Evolutionary conservation across 345 rosid genomes (phyloP), one percentile per base, ranked within the genome.

Genomic region (Camelina sativa): DNA sequence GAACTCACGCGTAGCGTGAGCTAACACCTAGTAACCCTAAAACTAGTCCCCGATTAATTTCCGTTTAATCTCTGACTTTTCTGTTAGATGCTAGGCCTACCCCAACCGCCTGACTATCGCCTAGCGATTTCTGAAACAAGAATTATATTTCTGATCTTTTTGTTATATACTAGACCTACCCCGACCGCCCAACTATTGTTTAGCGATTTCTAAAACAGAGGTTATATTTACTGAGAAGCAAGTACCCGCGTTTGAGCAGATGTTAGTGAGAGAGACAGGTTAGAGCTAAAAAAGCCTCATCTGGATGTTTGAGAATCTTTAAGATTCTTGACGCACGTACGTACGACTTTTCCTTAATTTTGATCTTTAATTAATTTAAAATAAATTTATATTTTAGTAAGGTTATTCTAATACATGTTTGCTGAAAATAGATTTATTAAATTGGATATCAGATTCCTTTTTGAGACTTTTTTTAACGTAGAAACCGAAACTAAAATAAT

Each of bases 271-370:
- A 32, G 62, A 32, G 72, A 68, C 72, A 54, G 11, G 52, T 54
- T 54, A 15, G 35, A 60, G 50, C 55, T 8, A 28, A 32, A 20
- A 59, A 34, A 48, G 28, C 75, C 38, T 25, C 13, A 71, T 61
- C 25, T 71, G 67, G 75, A 60, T 60, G 67, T 60, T 60, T 38
- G 28, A 48, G 75, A 48, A 50, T 48, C 58, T 46, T 35, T 23
- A 71, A 61, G 75, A 59, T 60, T 63, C 54, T 71, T 51, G 38
- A 48, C 48, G 23, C 58, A 71, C 75, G 66, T 59, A 71, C 66
- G 58, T 48, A 35, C 58, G 74, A 71, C 59, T 71, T 47, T 48
- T 3, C 37, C 48, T 56, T 46, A 46, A 19, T 6, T 57, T 35
- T 46, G 9, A 8, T 34, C 15, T 35, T 58, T 50, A 19, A 12